Conservation (phyloP, 768 basidiomycete genomes). For the Serendipita sp. region DNA sequence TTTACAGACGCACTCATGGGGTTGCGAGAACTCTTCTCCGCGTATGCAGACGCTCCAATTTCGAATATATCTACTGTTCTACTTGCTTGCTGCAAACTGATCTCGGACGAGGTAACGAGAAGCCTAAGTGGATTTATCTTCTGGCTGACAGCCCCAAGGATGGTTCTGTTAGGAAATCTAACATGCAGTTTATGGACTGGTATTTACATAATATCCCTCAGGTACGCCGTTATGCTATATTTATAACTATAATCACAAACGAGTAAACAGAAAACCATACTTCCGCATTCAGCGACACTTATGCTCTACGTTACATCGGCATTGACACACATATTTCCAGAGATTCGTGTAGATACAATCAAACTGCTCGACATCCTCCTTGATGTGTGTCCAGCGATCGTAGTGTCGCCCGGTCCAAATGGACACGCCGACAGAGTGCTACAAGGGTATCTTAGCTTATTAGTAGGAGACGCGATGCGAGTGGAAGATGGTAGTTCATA, state of each 20-base stretch:
- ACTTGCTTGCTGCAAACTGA: slow-evolving; percentile 46
- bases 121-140: not conserved
- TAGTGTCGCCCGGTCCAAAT: slow-evolving; percentile 51
- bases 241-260: not conserved
- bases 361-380: slow-evolving; percentile 64
- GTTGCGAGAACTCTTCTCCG: slow-evolving; percentile 52
- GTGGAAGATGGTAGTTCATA: slow-evolving; percentile 28
- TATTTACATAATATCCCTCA: slow-evolving; percentile 44
- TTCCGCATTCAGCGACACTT: slow-evolving; percentile 58
- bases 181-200: slow-evolving; percentile 59
- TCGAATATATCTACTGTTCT: slow-evolving; percentile 40
- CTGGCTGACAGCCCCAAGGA: slow-evolving; percentile 35
- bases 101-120: slow-evolving; percentile 57
- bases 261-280: slow-evolving; percentile 39
- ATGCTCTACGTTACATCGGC: slow-evolving; percentile 81
- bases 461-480: slow-evolving; percentile 49
- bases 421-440: slow-evolving; percentile 49
- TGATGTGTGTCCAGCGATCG: slow-evolving; percentile 46
- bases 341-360: slow-evolving; percentile 81
- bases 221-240: slow-evolving; percentile 22
- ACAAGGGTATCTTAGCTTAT: slow-evolving; percentile 66
- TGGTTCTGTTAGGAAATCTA: slow-evolving; percentile 53
- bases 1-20: slow-evolving; percentile 54
- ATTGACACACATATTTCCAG: slow-evolving; percentile 88
- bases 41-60: slow-evolving; percentile 38